These are phyloP conservation scores for Phyllosticta paracitricarpa DNA, from an alignment of 2,329 filamentous ascomycete species.

Conservation along the genomic window DNA sequence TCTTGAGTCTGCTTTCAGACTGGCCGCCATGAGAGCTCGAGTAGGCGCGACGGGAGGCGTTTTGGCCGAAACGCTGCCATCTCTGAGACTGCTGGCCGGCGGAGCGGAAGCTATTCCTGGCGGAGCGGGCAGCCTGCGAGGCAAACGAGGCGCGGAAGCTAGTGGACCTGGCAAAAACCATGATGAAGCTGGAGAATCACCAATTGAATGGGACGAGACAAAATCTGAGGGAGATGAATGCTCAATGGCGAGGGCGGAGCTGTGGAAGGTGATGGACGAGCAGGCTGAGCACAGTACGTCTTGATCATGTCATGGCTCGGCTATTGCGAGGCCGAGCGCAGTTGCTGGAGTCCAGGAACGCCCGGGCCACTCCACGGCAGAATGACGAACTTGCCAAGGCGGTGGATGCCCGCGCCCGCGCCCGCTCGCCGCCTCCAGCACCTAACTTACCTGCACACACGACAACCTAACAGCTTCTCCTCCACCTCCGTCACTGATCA, in stretches of 20 bases:
- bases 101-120: conserved; percentile 19
- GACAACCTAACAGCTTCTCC: not conserved
- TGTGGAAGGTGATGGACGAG: not conserved
- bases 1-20: conserved; percentile 19
- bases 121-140: conserved; percentile 25
- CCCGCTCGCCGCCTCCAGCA: not conserved
- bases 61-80: conserved; percentile 27
- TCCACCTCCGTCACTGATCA: not conserved
- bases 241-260: conserved; percentile 1
- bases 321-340: not conserved
- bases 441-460: not conserved
- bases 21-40: conserved; percentile 24
- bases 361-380: not conserved
- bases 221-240: conserved; percentile 6
- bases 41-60: conserved; percentile 26
- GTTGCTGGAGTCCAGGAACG: not conserved
- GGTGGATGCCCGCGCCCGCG: not conserved
- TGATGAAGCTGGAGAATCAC: conserved; percentile 24
- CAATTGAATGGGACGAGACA: conserved; percentile 26
- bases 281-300: not conserved
- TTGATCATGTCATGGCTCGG: not conserved
- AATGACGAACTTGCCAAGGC: not conserved
- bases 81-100: conserved; percentile 24
- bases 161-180: conserved; percentile 29
- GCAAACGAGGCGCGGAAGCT: conserved; percentile 28